These are phyloP conservation scores for Candida tallmaniae DNA, from an alignment of 805 yeast genomes.

Conservation along the genomic window DNA sequence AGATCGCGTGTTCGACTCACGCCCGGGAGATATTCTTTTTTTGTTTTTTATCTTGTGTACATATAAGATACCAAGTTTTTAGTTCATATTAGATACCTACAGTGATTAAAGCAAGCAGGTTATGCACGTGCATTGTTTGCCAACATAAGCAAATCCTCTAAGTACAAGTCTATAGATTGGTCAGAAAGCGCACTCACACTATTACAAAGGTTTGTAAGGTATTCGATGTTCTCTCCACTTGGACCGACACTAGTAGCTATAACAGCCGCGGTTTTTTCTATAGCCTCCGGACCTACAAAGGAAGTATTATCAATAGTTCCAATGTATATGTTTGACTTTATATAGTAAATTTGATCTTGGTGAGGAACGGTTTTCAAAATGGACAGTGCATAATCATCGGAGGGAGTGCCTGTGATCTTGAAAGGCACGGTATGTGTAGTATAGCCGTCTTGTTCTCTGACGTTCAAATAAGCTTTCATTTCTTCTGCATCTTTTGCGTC, in stretches of 20 bases:
- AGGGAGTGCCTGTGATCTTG: constrained; percentile 36
- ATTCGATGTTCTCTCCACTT: constrained; percentile 76
- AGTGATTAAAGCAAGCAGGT: too few relatives aligned
- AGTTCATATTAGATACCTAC: too few relatives aligned
- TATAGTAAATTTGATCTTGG: constrained; percentile 26
- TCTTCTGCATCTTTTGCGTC: constrained; percentile 56
- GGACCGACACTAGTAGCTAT: constrained; percentile 65
- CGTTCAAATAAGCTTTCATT: constrained; percentile 68
- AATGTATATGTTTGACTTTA: constrained; percentile 67
- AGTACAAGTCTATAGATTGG: constrained; percentile 25
- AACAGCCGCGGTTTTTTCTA: constrained; percentile 53
- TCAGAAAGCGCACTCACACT: constrained; percentile 34
- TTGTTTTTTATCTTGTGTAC: too few relatives aligned
- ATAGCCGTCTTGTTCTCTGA: constrained; percentile 88
- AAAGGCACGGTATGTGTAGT: constrained; percentile 64
- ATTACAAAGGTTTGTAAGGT: constrained; percentile 50
- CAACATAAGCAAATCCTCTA: constrained; percentile 26
- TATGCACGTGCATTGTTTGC: constrained; percentile 6
- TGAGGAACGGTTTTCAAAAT: constrained; percentile 8
- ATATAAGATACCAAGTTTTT: too few relatives aligned
- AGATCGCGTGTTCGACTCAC: constrained; percentile 45
- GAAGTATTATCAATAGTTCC: constrained; percentile 80
- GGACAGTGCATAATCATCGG: constrained; percentile 2
- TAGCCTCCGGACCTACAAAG: constrained; percentile 76
- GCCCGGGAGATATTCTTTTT: constrained; percentile 33